phyloP scores from a whole-genome alignment of 495 filamentous ascomycete species.

The Pseudomonodictys pantanalensis region DNA sequence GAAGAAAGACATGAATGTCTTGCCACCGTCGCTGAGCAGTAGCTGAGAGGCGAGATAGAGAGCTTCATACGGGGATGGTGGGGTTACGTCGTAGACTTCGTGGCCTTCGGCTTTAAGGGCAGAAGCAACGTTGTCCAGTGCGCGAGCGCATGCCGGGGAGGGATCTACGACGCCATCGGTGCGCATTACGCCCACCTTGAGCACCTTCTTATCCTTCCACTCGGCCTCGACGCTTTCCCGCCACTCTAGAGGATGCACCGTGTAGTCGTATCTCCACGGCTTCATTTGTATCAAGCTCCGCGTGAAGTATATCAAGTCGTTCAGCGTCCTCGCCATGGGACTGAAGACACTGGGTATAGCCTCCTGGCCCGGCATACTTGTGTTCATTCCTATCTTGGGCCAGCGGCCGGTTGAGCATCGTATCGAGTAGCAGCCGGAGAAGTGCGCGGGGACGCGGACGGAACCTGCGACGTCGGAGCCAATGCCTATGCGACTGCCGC shows the following conservation, averaged over 20 bases:
- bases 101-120: constrained; percentile 72
- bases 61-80: constrained; percentile 68
- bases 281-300: constrained; percentile 73
- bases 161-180: constrained; percentile 86
- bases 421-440: constrained; percentile 83
- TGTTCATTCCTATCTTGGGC: constrained; percentile 80
- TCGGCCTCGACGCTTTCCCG: constrained; percentile 57
- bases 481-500: constrained; percentile 85
- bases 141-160: constrained; percentile 77
- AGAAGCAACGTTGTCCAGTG: constrained; percentile 64
- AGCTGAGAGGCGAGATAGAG: constrained; percentile 79
- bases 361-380: constrained; percentile 93
- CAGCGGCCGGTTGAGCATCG: constrained; percentile 94
- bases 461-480: constrained; percentile 93
- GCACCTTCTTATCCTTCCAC: constrained; percentile 55
- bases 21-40: constrained; percentile 82
- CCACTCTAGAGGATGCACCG: constrained; percentile 83
- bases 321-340: constrained; percentile 87
- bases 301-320: constrained; percentile 84
- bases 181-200: constrained; percentile 74
- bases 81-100: constrained; percentile 67
- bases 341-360: constrained; percentile 86
- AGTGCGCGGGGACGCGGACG: constrained; percentile 85
- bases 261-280: constrained; percentile 89
- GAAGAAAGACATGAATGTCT: constrained; percentile 75